Evolutionary conservation across 2,329 filamentous ascomycete genomes (phyloP).

Genomic region (Neofusicoccum sp.): DNA sequence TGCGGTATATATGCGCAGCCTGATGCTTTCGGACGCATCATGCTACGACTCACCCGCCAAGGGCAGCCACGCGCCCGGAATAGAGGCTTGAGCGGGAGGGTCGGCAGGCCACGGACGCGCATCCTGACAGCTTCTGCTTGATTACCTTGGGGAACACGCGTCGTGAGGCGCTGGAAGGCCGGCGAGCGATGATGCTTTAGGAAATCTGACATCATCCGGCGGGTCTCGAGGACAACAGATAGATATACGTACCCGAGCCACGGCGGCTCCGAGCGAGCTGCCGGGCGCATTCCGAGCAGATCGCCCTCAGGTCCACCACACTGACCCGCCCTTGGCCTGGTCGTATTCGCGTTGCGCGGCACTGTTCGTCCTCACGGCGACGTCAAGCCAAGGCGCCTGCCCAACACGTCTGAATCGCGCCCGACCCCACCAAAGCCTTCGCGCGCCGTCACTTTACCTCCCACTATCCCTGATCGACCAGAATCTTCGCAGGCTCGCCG

Average conservation of each 20-base stretch:
- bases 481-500: neutral
- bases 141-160: neutral
- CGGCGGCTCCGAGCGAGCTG: no score
- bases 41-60: no score
- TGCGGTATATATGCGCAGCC: no score
- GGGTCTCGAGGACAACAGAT: neutral
- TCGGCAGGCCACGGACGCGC: neutral
- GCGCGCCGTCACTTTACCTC: neutral
- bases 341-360: conserved; percentile 9
- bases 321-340: neutral
- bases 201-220: neutral
- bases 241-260: no score
- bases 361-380: neutral
- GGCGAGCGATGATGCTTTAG: neutral
- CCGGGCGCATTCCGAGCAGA: neutral
- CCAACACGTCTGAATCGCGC: conserved; percentile 10
- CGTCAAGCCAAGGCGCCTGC: conserved; percentile 10
- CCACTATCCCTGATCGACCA: conserved; percentile 16
- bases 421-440: conserved; percentile 15
- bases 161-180: neutral
- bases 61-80: neutral
- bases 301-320: neutral
- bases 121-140: neutral
- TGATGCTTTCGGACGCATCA: no score
- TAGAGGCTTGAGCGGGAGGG: neutral